Evolutionary conservation across 345 rosid species (phyloP).

Genomic region (Rhizophora apiculata): DNA sequence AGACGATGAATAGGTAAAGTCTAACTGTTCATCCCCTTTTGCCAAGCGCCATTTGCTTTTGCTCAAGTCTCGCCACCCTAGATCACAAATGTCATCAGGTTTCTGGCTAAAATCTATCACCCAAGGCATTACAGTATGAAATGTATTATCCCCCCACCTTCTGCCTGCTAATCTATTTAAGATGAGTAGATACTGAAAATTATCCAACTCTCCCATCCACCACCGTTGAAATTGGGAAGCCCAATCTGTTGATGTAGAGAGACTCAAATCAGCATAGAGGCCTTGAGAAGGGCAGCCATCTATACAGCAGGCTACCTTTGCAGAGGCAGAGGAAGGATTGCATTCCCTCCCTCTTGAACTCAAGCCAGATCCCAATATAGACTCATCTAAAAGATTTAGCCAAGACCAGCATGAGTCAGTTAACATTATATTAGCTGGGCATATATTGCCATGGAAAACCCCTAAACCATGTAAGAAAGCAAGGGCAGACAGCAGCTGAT

Average conservation of each 20-base stretch:
- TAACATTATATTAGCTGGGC: slow-evolving; percentile 64
- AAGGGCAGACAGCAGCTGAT: slow-evolving; percentile 75
- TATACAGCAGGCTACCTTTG: slow-evolving; percentile 35
- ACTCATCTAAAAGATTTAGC: slow-evolving; percentile 48
- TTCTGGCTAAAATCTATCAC: slow-evolving; percentile 82
- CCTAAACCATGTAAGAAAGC: slow-evolving; percentile 65
- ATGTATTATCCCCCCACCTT: slow-evolving; percentile 93
- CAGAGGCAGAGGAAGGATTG: slow-evolving; percentile 20
- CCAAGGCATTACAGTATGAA: slow-evolving; percentile 96
- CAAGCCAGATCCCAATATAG: slow-evolving; percentile 27
- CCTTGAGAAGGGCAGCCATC: slow-evolving; percentile 52
- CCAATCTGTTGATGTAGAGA: slow-evolving; percentile 61
- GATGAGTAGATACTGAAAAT: slow-evolving; percentile 81
- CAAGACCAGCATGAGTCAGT: slow-evolving; percentile 73
- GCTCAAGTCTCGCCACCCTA: slow-evolving; percentile 88
- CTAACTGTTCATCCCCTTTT: slow-evolving; percentile 95
- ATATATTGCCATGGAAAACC: slow-evolving; percentile 62
- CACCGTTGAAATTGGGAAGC: slow-evolving; percentile 57
- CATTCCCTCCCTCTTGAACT: slow-evolving; percentile 21
- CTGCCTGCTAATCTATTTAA: slow-evolving; percentile 83
- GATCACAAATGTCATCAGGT: slow-evolving; percentile 66
- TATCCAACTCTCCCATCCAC: slow-evolving; percentile 88
- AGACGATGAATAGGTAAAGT: slow-evolving; percentile 85
- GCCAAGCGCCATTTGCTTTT: slow-evolving; percentile 97
- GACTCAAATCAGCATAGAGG: slow-evolving; percentile 61